Evolutionary conservation across 1,284 basidiomycete species (phyloP).

Genomic region (Puccinia horiana): DNA sequence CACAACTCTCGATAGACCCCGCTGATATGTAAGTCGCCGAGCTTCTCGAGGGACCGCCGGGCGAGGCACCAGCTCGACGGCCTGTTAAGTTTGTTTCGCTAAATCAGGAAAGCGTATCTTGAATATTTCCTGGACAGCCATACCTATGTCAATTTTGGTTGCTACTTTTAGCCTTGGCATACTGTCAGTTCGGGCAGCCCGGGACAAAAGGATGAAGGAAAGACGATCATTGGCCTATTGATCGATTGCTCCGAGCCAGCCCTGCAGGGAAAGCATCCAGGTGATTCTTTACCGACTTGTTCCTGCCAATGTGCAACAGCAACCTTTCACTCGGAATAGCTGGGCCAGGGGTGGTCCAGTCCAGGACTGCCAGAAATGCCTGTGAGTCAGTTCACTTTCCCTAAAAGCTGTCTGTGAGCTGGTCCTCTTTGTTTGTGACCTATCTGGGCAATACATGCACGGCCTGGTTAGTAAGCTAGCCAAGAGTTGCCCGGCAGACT

Average conservation of each 20-base stretch:
- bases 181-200: neutral
- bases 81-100: neutral
- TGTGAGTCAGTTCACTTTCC: slow-evolving; percentile 12
- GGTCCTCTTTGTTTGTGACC: neutral
- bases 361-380: slow-evolving; percentile 4
- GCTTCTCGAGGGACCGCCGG: neutral
- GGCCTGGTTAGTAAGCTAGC: neutral
- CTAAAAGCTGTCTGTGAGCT: neutral
- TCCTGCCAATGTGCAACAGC: neutral
- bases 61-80: neutral
- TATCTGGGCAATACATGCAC: neutral
- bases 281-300: neutral
- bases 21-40: neutral
- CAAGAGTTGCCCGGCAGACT: neutral
- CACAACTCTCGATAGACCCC: neutral
- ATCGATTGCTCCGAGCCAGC: neutral
- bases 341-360: slow-evolving; percentile 16
- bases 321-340: neutral
- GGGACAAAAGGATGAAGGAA: neutral
- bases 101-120: neutral
- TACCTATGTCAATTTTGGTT: neutral
- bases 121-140: neutral
- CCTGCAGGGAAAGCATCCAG: neutral
- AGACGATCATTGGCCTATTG: neutral
- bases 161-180: neutral